Conservation (phyloP, 2,329 filamentous ascomycete species). For the Knufia fluminis region DNA sequence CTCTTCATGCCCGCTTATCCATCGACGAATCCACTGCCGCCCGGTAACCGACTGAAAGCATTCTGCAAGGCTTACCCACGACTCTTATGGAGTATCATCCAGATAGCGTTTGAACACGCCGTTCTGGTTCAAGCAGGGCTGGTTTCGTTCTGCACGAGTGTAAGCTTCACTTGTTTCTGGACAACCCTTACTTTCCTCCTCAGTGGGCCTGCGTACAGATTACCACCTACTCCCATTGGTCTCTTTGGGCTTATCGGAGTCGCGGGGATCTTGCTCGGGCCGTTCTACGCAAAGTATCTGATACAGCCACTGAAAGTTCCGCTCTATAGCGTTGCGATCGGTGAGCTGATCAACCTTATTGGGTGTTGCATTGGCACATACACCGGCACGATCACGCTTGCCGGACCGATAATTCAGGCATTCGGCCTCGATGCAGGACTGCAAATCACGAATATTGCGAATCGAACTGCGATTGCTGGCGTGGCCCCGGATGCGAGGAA, state of each 20-base stretch:
- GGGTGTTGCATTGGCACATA: conserved; percentile 62
- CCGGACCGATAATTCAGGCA: conserved; percentile 64
- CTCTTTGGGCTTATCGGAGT: conserved; percentile 73
- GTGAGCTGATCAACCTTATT: conserved; percentile 48
- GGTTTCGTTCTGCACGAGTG: conserved; percentile 53
- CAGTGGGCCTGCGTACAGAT: conserved; percentile 59
- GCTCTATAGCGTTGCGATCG: conserved; percentile 57
- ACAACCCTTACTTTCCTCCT: conserved; percentile 73
- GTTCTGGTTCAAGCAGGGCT: conserved; percentile 61
- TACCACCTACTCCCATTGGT: conserved; percentile 59
- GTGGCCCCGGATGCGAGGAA: conserved; percentile 65
- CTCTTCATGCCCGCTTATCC: conserved; percentile 72
- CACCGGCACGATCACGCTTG: conserved; percentile 55
- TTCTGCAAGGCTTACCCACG: conserved; percentile 47
- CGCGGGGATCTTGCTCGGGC: conserved; percentile 56
- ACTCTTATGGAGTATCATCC: conserved; percentile 56
- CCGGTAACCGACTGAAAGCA: conserved; percentile 26
- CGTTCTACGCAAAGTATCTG: conserved; percentile 59
- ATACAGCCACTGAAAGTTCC: conserved; percentile 60
- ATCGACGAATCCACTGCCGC: conserved; percentile 54
- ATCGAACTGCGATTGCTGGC: conserved; percentile 59
- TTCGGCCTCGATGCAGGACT: conserved; percentile 61
- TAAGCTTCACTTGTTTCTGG: conserved; percentile 60
- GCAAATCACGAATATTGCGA: conserved; percentile 66
- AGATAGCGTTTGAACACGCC: conserved; percentile 56